phyloP scores from a whole-genome alignment of 805 yeast genomes.

The Saturnispora diversa region DNA sequence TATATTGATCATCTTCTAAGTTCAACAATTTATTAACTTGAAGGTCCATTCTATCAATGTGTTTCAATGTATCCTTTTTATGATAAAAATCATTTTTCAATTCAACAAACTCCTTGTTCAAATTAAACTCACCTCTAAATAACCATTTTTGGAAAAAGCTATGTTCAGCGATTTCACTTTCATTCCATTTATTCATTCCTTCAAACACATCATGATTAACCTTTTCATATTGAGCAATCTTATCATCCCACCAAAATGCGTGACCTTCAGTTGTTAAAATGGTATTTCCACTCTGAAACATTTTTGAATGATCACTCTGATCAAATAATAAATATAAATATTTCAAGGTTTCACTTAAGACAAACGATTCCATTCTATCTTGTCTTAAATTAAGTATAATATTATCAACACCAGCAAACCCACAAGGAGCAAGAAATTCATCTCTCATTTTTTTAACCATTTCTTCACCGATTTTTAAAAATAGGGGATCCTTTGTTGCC shows the following conservation, averaged over 20 bases:
- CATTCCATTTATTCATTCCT: constrained; percentile 10
- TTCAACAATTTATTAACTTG: background rate
- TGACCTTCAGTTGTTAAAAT: constrained; percentile 88
- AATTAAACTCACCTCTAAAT: constrained; percentile 4
- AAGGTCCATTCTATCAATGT: constrained; percentile 1
- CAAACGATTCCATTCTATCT: constrained; percentile 88
- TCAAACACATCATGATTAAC: constrained; percentile 18
- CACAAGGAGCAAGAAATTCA: constrained; percentile 57
- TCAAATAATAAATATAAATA: constrained; percentile 77
- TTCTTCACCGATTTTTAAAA: constrained; percentile 64
- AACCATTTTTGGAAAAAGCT: constrained; percentile 3
- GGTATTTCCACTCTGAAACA: constrained; percentile 24
- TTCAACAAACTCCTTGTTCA: constrained; percentile 16
- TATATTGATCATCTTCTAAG: background rate
- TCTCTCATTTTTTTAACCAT: constrained; percentile 48
- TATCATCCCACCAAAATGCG: constrained; percentile 63
- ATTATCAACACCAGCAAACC: constrained; percentile 71
- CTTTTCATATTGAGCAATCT: constrained; percentile 16
- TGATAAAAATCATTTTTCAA: constrained; percentile 10
- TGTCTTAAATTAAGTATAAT: constrained; percentile 53
- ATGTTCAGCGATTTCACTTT: constrained; percentile 1
- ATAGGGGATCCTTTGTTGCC: constrained; percentile 83
- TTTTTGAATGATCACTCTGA: constrained; percentile 24
- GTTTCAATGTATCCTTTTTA: constrained; percentile 3
- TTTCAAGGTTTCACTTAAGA: constrained; percentile 78